A percentile compares a stretch with the other conserved stretches of the same genome.
Evolutionary conservation across 441 rosid genomes (phyloP).

Genomic region (Pelargonium fulgidum): DNA sequence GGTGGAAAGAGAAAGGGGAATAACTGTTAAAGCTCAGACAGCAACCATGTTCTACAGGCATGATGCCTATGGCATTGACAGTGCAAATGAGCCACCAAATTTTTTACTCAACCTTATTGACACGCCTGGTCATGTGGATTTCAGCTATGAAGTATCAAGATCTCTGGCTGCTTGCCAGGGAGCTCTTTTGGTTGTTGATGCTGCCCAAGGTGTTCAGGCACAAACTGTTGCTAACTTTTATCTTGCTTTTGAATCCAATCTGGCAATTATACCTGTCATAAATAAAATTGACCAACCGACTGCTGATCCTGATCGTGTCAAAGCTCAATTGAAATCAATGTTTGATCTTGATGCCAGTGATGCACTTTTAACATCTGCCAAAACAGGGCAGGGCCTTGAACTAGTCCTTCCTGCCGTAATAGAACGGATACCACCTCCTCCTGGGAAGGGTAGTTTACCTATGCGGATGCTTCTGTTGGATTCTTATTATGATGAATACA

Average conservation of each 20-base stretch:
- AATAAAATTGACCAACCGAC: conserved; percentile 98
- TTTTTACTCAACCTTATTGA: conserved; percentile 75
- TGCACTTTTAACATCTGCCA: conserved; percentile 86
- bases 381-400: conserved; percentile 90
- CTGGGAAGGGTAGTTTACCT: conserved; percentile 56
- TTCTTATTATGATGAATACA: conserved; percentile 87
- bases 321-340: conserved; percentile 91
- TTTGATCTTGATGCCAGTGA: conserved; percentile 78
- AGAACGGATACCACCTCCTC: conserved; percentile 77
- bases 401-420: conserved; percentile 89
- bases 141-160: conserved; percentile 94
- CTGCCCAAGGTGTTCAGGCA: conserved; percentile 97
- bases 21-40: conserved; percentile 93
- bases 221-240: conserved; percentile 96
- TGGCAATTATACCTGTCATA: conserved; percentile 72
- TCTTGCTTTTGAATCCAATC: conserved; percentile 84
- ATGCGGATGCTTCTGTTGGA: conserved; percentile 89
- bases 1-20: conserved; percentile 99
- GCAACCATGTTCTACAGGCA: conserved; percentile 81
- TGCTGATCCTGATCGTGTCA: conserved; percentile 94
- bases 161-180: conserved; percentile 98
- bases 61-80: conserved; percentile 20
- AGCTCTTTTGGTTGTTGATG: conserved; percentile 92
- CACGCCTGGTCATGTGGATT: conserved; percentile 98
- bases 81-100: conserved; percentile 29